These are phyloP conservation scores for Euphorbia pulcherrima DNA, from an alignment of 345 rosid genomes.

Conservation along the genomic window DNA sequence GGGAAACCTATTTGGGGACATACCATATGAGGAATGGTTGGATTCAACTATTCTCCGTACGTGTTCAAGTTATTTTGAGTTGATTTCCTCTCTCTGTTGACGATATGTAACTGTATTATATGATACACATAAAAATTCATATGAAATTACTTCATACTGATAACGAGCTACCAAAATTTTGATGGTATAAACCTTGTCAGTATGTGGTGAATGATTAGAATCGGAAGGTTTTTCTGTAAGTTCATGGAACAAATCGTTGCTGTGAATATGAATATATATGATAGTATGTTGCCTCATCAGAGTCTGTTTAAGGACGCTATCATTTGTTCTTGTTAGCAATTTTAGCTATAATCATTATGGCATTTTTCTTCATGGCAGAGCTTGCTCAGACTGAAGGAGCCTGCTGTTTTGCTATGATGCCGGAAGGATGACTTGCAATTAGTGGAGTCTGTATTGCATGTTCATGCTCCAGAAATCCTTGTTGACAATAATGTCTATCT, in stretches of 20 bases:
- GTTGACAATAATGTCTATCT: conserved; percentile 64
- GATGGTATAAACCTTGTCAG: background rate
- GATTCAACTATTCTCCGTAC: conserved; percentile 49
- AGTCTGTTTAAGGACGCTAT: background rate
- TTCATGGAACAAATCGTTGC: background rate
- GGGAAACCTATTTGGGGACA: no score
- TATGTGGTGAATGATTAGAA: background rate
- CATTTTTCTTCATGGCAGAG: conserved; percentile 42
- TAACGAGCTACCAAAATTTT: background rate
- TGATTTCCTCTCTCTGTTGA: background rate
- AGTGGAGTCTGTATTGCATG: conserved; percentile 67
- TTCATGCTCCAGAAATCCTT: conserved; percentile 71
- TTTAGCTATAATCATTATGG: background rate
- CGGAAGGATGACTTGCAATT: conserved; percentile 64
- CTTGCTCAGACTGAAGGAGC: conserved; percentile 89
- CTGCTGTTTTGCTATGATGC: conserved; percentile 86
- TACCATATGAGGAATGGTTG: no score
- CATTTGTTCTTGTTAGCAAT: background rate
- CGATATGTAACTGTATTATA: no score
- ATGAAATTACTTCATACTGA: background rate
- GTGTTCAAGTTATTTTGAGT: conserved; percentile 68
- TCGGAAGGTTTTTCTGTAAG: background rate
- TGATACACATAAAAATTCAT: background rate
- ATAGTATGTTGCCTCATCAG: no score
- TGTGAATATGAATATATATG: no score